Evolutionary conservation across 306 rosid genomes (phyloP).

Genomic region (Prunus campanulata): DNA sequence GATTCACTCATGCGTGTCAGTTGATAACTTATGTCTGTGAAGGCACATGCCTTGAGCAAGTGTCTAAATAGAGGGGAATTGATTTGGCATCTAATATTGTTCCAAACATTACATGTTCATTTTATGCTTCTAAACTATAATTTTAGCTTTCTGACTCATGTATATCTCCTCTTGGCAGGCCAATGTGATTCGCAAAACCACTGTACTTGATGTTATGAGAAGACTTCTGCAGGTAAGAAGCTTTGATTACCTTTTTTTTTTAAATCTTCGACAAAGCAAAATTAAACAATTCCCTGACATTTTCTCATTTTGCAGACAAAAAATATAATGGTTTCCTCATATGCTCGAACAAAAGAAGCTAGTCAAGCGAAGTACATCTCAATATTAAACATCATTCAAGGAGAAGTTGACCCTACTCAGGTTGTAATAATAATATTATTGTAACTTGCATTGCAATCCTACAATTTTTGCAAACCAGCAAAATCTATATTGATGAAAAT

Average conservation of each 20-base stretch:
- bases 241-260: conserved; percentile 11
- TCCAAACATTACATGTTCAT: neutral
- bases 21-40: neutral
- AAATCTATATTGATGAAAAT: neutral
- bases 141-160: conserved; percentile 11
- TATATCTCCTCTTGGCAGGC: conserved; percentile 55
- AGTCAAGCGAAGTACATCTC: conserved; percentile 99
- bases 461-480: neutral
- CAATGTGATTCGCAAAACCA: conserved; percentile 93
- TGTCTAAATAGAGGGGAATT: neutral
- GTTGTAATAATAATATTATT: conserved; percentile 30
- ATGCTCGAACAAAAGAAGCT: conserved; percentile 98
- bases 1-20: conserved; percentile 4
- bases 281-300: conserved; percentile 23
- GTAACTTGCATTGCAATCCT: neutral
- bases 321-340: conserved; percentile 97
- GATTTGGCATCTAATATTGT: neutral
- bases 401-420: conserved; percentile 99
- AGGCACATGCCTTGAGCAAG: neutral
- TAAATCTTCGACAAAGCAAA: neutral
- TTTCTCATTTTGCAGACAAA: conserved; percentile 63
- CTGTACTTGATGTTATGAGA: conserved; percentile 98
- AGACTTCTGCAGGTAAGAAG: conserved; percentile 86
- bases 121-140: conserved; percentile 6
- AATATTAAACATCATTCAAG: conserved; percentile 94